These are phyloP conservation scores for Claviceps pusilla DNA, from an alignment of 2,329 filamentous ascomycete genomes.

Conservation along the genomic window DNA sequence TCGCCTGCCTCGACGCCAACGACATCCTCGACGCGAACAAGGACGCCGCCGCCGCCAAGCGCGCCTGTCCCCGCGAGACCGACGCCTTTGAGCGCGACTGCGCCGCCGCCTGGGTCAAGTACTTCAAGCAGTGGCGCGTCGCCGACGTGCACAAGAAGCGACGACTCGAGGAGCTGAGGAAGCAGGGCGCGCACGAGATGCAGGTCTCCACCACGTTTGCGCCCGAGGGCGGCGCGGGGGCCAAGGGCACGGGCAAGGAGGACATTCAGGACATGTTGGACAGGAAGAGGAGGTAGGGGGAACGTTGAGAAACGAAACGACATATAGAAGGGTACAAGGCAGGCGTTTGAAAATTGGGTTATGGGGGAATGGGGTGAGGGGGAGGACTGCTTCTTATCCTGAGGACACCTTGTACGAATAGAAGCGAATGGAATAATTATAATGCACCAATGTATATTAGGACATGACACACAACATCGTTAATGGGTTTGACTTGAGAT, in stretches of 20 bases:
- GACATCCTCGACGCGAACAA: constrained; percentile 56
- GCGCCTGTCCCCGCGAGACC: constrained; percentile 25
- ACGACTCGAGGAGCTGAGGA: constrained; percentile 59
- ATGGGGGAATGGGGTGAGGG: too few species aligned
- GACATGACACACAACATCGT: background rate
- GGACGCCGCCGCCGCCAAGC: constrained; percentile 23
- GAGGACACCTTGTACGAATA: background rate
- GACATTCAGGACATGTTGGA: constrained; percentile 27
- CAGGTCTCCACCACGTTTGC: constrained; percentile 24
- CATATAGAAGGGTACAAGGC: too few species aligned
- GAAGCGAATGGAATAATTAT: background rate
- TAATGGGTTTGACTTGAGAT: background rate
- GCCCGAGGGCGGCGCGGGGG: constrained; percentile 16
- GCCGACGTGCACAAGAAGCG: constrained; percentile 78
- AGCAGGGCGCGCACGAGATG: constrained; percentile 55
- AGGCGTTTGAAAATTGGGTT: too few species aligned
- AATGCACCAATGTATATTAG: background rate
- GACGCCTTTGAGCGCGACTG: constrained; percentile 68
- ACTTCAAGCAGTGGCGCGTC: constrained; percentile 93
- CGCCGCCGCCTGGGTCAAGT: constrained; percentile 85
- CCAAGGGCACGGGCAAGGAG: constrained; percentile 18
- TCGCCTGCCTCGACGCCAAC: constrained; percentile 69
- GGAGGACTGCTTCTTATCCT: too few species aligned
- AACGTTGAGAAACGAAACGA: background rate
- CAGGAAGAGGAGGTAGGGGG: constrained; percentile 16